A percentile compares a stretch with the other conserved stretches of the same genome.
Conservation (phyloP, 2,329 filamentous ascomycete species). For the Penicillium sp. region DNA sequence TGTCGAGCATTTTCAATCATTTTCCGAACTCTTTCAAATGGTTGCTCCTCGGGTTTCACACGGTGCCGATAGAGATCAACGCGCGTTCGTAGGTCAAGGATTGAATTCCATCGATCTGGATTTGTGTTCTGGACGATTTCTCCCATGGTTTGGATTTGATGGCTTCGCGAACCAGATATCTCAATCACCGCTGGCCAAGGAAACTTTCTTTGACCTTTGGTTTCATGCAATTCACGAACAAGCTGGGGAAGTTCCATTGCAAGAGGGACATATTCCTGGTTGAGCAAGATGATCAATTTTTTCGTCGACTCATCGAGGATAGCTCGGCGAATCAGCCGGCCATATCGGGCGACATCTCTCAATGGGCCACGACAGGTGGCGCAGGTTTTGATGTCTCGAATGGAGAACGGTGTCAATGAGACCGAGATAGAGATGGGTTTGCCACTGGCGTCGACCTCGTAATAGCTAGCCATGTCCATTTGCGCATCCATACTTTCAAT, state of each 20-base stretch:
- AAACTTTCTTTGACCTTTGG: neutral
- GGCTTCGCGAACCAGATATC: slow-evolving; percentile 14
- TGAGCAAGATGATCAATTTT: slow-evolving; percentile 60
- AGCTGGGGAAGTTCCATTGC: slow-evolving; percentile 31
- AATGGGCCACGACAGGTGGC: slow-evolving; percentile 61
- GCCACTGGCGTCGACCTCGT: slow-evolving; percentile 25
- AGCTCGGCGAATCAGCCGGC: slow-evolving; percentile 59
- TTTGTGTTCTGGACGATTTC: slow-evolving; percentile 21
- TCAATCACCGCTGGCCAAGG: slow-evolving; percentile 1
- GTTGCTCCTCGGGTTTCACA: slow-evolving; percentile 41
- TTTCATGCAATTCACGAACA: slow-evolving; percentile 27
- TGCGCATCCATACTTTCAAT: slow-evolving; percentile 59
- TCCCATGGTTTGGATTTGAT: slow-evolving; percentile 27
- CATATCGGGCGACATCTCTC: slow-evolving; percentile 59
- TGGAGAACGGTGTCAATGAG: slow-evolving; percentile 50
- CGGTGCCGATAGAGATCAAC: slow-evolving; percentile 31
- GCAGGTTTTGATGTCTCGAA: slow-evolving; percentile 53
- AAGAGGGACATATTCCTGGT: slow-evolving; percentile 44
- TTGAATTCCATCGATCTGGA: slow-evolving; percentile 21
- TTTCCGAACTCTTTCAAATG: slow-evolving; percentile 36
- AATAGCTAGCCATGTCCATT: slow-evolving; percentile 51
- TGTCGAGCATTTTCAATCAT: slow-evolving; percentile 35
- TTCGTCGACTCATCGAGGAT: slow-evolving; percentile 63
- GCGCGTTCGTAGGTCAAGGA: slow-evolving; percentile 29
- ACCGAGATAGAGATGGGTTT: slow-evolving; percentile 24